Evolutionary conservation across 2,329 filamentous ascomycete genomes (phyloP), one percentile per base, ranked within the genome.

Genomic region (Ilyonectria robusta): DNA sequence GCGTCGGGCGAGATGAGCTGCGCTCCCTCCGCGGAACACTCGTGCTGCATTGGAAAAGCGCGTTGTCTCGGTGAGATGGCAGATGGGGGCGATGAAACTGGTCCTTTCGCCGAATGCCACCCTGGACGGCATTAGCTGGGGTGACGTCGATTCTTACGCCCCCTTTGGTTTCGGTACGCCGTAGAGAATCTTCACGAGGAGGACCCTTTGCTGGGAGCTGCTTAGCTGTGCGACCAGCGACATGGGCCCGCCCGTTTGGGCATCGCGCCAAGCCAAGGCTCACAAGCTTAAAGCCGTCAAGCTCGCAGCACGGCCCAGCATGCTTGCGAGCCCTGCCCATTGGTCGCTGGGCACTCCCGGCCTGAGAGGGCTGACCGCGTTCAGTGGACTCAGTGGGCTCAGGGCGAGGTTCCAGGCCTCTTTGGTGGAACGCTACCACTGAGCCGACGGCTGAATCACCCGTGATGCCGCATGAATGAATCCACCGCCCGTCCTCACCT

Each of bases 231-330:
- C 23, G 10, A 33, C 31, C 31, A 11, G 31, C 31, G 31, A 33
- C 31, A 33, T 33, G 31, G 31, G 31, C 8, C 31, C 11, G 31
- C 50, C 31, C 11, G 6, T 21, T 53, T 15, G n/a, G 19, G 50
- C 6, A 23, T 53, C n/a, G 50, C 48, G 50, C 50, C 31, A 53
- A 35, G 50, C n/a, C 50, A 4, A 53, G 50, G 50, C 50, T n/a
- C 31, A 53, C n/a, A 53, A 53, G 50, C 50, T 53, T 53, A 33
- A 53, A 37, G 7, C 29, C 50, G 33, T 53, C 33, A 53, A 53
- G 31, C 50, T 37, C 33, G n/a, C 6, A 50, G 47, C 47, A 50
- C 26, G 47, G 23, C 47, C 26, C 47, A 19, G 17, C 26, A 7
- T 17, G 26, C 47, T 23, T 21, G 11, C 10, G 3, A 15, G 6